Conservation (phyloP, 495 filamentous ascomycete genomes). For the Letharia lupina region DNA sequence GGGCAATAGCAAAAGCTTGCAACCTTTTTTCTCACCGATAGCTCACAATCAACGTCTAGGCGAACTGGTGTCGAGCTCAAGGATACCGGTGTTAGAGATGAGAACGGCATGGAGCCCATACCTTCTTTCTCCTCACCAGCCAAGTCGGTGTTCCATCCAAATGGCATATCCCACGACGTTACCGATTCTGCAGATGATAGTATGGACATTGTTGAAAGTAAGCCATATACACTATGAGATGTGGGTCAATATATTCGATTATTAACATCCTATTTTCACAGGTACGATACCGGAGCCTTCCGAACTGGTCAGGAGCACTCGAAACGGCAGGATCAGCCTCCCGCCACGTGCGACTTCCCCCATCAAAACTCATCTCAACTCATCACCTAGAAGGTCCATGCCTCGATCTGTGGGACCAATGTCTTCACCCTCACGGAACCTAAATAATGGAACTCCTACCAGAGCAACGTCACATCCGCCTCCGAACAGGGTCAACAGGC, state of each 20-base stretch:
- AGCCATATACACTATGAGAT: slow-evolving; percentile 13
- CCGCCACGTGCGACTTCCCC: slow-evolving; percentile 38
- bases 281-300: slow-evolving; percentile 42
- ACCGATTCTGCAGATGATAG: slow-evolving; percentile 34
- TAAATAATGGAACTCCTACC: slow-evolving; percentile 23
- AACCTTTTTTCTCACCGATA: background rate
- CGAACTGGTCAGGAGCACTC: slow-evolving; percentile 30
- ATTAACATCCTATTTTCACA: slow-evolving; percentile 21
- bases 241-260: background rate
- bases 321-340: slow-evolving; percentile 24
- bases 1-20: background rate
- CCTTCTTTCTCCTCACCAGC: slow-evolving; percentile 86
- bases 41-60: slow-evolving; percentile 29
- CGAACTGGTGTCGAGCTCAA: slow-evolving; percentile 78
- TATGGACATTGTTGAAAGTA: slow-evolving; percentile 41
- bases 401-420: slow-evolving; percentile 21
- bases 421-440: slow-evolving; percentile 18
- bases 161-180: slow-evolving; percentile 30
- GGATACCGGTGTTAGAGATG: slow-evolving; percentile 76
- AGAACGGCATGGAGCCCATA: slow-evolving; percentile 81
- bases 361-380: slow-evolving; percentile 36
- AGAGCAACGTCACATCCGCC: slow-evolving; percentile 20
- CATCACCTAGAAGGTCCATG: slow-evolving; percentile 32
- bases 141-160: slow-evolving; percentile 44
- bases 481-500: slow-evolving; percentile 8